Base-by-base conservation (phyloP, 371 early-diverging fungal genomes). In the Haplosporangium sp. region DNA sequence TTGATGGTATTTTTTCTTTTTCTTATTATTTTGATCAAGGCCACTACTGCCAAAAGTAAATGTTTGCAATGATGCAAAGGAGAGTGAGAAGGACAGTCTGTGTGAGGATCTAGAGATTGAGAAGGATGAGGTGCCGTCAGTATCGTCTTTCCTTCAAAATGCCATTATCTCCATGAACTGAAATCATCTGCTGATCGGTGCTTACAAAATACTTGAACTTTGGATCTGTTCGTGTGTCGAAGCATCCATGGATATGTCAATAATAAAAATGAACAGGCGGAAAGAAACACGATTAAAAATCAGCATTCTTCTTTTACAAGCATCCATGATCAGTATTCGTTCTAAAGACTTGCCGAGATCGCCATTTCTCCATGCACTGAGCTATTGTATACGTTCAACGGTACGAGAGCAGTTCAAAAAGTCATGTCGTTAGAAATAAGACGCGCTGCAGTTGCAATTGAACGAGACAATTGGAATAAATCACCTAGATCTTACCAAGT, bases 141-240 rank as follows among this genome's bases (percentile, higher is more conserved):
- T 43, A 2, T 12, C 7, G 50, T n/a, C 20, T 21, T 38, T 14
- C 14, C 7, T 11, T 36, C 14, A 42, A 9, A 41, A 8, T 20
- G 50, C 7, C 6, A 41, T 23, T 9, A 54, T 12, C 3, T 23
- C 46, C 50, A 21, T 6, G 29, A 29, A 29, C 29, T 4, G 29
- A 29, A 29, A 4, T 29, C 29, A 29, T 29, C 29, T 29, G 29
- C 29, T 29, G 29, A 29, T 43, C n/a, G 42, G 21, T 13, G 52
- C 77, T 64, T 73, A 79, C 80, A 79, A 73, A 72, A 42, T 73
- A 79, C 54, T 79, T 79, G 73, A 73, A 79, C 63, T 79, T 79
- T 21, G 80, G 80, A 46, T 79, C 80, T 79, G 55, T 37, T 14
- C 16, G 46, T 1, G 50, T 13, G 45, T 40, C 29, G 6, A 29